Base-by-base conservation (phyloP, 2,329 filamentous ascomycete species). In the Fusarium vanettenii region DNA sequence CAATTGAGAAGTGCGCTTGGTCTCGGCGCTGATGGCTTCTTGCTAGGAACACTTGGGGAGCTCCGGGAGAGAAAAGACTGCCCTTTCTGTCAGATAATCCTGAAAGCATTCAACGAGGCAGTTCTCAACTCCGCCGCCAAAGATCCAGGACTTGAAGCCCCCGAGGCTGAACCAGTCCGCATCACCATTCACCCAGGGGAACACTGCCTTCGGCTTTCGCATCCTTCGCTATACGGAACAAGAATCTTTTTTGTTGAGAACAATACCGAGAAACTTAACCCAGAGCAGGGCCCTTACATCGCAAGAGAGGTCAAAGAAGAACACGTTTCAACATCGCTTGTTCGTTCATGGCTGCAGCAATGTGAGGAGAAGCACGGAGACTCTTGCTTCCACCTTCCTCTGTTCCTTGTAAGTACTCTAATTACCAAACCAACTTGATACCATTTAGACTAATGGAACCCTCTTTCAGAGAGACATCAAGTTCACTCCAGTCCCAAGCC, bases 361-460 rank as follows among this genome's bases (percentile, higher is more conserved):
- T 66, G 63, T 18, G 63, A 66, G 9, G 29, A 61, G 9, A 13
- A 14, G 13, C 67, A 69, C 18, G 62, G 67, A 9, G 31, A 62
- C 9, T 13, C 37, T 22, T 69, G 67, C 45, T 61, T 29, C 31
- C 67, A 69, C n/a, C 45, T 62, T 43, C 66, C 67, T n/a, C n/a
- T 22, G 13, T 25, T 14, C 22, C 9, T 69, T 6, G 66, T 66
- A 16, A 66, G 66, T 33, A 31, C 3, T 14, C 18, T 20, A 29
- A 22, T 22, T 25, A 6, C 4, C 8, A 25, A 27, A 10, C 1
- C 0, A 2, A 1, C 5, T 48, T 27, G 2, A 16, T 18, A 10
- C 4, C 22, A 18, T 9, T 18, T 25, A 10, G 25, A 25, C 43
- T 48, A 14, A 48, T 25, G 16, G 14, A 45, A 13, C 10, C 25